phyloP scores from a whole-genome alignment of 768 basidiomycete genomes.

The Lactarius deliciosus region DNA sequence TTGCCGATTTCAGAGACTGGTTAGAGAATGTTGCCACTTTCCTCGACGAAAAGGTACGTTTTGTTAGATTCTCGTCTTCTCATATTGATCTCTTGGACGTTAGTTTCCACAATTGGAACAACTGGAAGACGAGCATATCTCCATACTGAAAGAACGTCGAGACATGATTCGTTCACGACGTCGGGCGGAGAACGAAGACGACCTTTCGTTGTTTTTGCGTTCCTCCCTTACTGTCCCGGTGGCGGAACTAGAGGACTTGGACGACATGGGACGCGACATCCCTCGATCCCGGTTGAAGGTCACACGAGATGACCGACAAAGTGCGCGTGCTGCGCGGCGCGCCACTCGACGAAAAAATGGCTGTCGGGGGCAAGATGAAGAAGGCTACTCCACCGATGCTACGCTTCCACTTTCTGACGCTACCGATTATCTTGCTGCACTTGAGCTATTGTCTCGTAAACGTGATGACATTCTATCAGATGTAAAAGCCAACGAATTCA shows the following conservation, averaged over 20 bases:
- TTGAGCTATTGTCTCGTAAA: conserved; percentile 50
- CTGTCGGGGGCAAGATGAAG: conserved; percentile 46
- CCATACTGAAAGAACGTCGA: conserved; percentile 69
- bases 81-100: conserved; percentile 20
- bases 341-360: conserved; percentile 39
- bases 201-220: conserved; percentile 70
- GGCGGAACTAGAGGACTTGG: conserved; percentile 45
- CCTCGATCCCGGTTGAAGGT: conserved; percentile 48
- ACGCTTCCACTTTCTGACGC: conserved; percentile 65
- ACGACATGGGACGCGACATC: conserved; percentile 60
- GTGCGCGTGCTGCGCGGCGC: conserved; percentile 59
- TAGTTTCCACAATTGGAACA: conserved; percentile 79
- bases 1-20: conserved; percentile 74
- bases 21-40: conserved; percentile 81
- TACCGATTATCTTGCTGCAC: conserved; percentile 65
- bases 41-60: conserved; percentile 77
- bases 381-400: conserved; percentile 88
- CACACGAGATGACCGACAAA: conserved; percentile 53
- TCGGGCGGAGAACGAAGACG: conserved; percentile 75
- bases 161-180: conserved; percentile 71
- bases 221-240: conserved; percentile 39
- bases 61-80: neutral
- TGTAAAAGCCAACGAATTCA: conserved; percentile 82
- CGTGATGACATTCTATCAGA: conserved; percentile 68
- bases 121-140: conserved; percentile 71